These are phyloP conservation scores for Talaromyces rugulosus DNA, from an alignment of 2,329 filamentous ascomycete genomes.

Conservation along the genomic window DNA sequence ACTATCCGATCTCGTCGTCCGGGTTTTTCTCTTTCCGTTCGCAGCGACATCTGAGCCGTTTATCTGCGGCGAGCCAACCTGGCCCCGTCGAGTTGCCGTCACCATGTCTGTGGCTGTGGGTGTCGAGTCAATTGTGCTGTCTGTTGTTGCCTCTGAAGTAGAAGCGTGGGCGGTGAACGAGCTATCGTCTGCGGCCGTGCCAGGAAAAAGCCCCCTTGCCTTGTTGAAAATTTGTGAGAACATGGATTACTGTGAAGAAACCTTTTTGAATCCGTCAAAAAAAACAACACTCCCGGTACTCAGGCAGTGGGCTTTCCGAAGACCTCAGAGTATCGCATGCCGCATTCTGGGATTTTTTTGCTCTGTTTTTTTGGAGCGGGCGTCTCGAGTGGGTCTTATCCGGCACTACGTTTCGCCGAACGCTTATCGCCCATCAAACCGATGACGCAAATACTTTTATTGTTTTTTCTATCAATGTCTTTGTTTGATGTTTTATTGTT, in stretches of 20 bases:
- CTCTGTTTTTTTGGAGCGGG: not conserved
- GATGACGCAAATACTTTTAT: not conserved
- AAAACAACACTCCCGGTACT: not conserved
- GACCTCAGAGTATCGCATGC: not conserved
- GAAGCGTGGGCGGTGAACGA: slow-evolving; percentile 12
- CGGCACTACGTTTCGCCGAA: slow-evolving; percentile 20
- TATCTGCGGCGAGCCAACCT: slow-evolving; percentile 15
- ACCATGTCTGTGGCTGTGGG: slow-evolving; percentile 26
- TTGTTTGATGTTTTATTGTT: no score
- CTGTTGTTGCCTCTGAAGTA: slow-evolving; percentile 8
- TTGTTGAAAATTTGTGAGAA: slow-evolving; percentile 39
- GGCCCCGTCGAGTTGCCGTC: slow-evolving; percentile 27
- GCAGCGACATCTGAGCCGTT: slow-evolving; percentile 15
- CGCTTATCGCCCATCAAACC: not conserved
- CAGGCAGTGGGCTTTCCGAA: not conserved
- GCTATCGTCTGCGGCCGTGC: slow-evolving; percentile 17
- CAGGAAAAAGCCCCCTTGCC: slow-evolving; percentile 38
- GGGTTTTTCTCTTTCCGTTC: slow-evolving; percentile 33
- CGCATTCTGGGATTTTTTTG: not conserved
- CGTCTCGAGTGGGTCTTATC: slow-evolving; percentile 2
- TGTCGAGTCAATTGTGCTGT: slow-evolving; percentile 6
- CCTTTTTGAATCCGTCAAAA: not conserved
- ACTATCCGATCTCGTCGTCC: slow-evolving; percentile 16
- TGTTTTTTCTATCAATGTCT: not conserved
- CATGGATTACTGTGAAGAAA: slow-evolving; percentile 27